Evolutionary conservation across 179 eudicot genomes (phyloP).

Genomic region (Vitellaria paradoxa): DNA sequence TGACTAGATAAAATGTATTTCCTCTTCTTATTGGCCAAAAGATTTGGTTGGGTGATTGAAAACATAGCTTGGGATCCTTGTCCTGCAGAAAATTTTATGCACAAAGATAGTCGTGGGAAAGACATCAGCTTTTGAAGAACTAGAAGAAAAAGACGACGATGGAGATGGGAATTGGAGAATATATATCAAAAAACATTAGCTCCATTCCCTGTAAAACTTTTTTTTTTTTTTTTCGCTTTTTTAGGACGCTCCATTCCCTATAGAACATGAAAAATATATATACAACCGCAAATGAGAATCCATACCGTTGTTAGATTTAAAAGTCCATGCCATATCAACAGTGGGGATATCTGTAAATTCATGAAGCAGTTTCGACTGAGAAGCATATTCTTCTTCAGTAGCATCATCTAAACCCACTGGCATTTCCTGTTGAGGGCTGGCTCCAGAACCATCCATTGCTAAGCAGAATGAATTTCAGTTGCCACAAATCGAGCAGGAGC

Average conservation of each 20-base stretch:
- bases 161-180: no score
- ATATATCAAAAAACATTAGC: not conserved
- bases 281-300: no score
- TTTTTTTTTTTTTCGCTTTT: no score
- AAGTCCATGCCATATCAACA: constrained; percentile 75
- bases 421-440: constrained; percentile 33
- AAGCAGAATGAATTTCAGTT: constrained; percentile 27
- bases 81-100: constrained; percentile 34
- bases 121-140: not conserved
- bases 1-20: constrained; percentile 57
- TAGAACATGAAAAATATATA: no score
- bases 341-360: constrained; percentile 52
- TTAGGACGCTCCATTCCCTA: no score
- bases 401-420: constrained; percentile 44
- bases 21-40: constrained; percentile 72
- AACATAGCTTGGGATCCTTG: constrained; percentile 65
- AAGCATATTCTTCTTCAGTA: constrained; percentile 55
- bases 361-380: constrained; percentile 56
- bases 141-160: no score
- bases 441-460: constrained; percentile 47
- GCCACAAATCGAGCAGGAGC: constrained; percentile 18
- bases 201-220: not conserved
- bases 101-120: not conserved
- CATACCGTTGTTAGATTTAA: constrained; percentile 54
- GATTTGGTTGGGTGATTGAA: constrained; percentile 71